Evolutionary conservation across 179 eudicot genomes (phyloP), one percentile per base, ranked within the genome.

Genomic region (Beta macrorhiza): DNA sequence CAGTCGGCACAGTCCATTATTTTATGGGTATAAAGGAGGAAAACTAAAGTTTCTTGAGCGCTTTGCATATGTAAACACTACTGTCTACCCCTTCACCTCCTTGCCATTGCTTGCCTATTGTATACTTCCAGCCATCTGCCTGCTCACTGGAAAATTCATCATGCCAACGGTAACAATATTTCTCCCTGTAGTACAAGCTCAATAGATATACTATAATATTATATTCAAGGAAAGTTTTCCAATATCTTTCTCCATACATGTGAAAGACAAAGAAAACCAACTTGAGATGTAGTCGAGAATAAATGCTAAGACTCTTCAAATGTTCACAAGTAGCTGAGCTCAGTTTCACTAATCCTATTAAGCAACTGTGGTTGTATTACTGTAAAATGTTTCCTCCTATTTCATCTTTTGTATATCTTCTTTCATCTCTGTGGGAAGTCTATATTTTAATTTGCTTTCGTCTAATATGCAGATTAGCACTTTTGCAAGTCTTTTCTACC

Each of bases 91-190:
- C 67, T 93, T 93, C 89, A 93, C 97, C 74, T 85, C 97, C 58
- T 17, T 93, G 44, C 97, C 97, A 52, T 93, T 93, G 17, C 92
- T 93, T 15, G 93, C 93, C 44, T 93, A 93, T 80, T 91, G 95
- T 78, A 88, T 88, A 68, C 95, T 93, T 72, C 97, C 97, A n/a
- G 97, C 97, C 61, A 82, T 93, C 83, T 93, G 97, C 85, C 81
- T 93, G 81, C 97, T 93, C 87, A 91, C 97, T 15, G 97, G 90
- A 77, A 93, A 93, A 78, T 93, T 93, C 85, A 93, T 93, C 83
- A 93, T 93, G 97, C 97, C 97, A 65, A 92, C 93, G 95, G 97
- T 91, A 90, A 88, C 72, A 32, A 61, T 72, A 57, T 55, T 82
- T 75, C 71, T 77, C 59, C 69, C 14, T 42, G n/a, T 76, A 69